These are phyloP conservation scores for Henckelia pumila DNA, from an alignment of 257 asterid genomes.

Conservation along the genomic window DNA sequence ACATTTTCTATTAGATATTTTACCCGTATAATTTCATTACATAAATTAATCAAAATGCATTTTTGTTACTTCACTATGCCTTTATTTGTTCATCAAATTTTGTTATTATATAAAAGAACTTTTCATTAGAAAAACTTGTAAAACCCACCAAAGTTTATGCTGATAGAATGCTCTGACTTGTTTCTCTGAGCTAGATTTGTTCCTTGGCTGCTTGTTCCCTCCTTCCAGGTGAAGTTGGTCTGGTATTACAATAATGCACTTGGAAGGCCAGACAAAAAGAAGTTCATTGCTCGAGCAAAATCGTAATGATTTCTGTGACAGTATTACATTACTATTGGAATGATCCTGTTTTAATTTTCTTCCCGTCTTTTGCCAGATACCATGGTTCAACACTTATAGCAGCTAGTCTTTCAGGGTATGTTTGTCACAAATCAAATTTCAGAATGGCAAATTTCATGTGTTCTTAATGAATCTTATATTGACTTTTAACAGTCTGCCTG, in stretches of 20 bases:
- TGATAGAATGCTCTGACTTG: neutral
- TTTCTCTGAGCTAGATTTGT: neutral
- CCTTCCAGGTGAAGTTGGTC: slow-evolving; percentile 82
- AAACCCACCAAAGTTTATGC: neutral
- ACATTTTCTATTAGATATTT: neutral
- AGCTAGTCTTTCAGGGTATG: slow-evolving; percentile 94
- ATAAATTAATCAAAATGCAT: neutral
- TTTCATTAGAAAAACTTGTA: neutral
- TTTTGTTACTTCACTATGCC: neutral
- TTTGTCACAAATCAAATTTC: slow-evolving; percentile 19
- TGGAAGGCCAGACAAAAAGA: slow-evolving; percentile 94
- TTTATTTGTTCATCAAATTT: too few relatives aligned
- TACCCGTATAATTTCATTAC: too few relatives aligned
- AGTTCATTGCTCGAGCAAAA: slow-evolving; percentile 89
- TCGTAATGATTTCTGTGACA: slow-evolving; percentile 47
- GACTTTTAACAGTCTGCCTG: slow-evolving; percentile 57
- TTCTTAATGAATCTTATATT: slow-evolving; percentile 3
- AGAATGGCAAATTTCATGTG: neutral
- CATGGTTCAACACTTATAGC: slow-evolving; percentile 92
- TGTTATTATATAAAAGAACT: neutral
- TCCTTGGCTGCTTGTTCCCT: neutral
- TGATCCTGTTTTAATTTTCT: slow-evolving; percentile 7
- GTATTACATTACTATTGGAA: neutral
- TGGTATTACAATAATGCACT: slow-evolving; percentile 97
- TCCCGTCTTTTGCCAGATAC: slow-evolving; percentile 52